phyloP scores from a whole-genome alignment of 768 basidiomycete genomes.

The Plicaturopsis crispa region DNA sequence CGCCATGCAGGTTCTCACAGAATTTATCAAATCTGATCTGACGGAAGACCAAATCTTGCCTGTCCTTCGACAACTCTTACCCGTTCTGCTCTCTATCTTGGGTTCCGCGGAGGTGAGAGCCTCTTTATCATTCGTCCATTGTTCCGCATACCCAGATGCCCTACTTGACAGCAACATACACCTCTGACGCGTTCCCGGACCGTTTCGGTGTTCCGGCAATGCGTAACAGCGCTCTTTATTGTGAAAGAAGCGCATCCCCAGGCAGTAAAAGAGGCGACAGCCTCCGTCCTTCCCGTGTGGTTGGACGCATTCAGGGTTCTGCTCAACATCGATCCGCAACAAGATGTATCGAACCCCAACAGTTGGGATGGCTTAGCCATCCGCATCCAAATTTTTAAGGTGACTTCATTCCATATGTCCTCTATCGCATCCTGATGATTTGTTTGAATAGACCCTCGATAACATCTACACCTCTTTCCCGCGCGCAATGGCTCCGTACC shows the following conservation, averaged over 20 bases:
- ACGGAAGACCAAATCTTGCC: conserved; percentile 94
- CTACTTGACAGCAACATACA: conserved; percentile 57
- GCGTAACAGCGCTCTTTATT: conserved; percentile 85
- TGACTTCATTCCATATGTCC: conserved; percentile 21
- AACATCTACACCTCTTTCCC: conserved; percentile 79
- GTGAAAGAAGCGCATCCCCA: conserved; percentile 90
- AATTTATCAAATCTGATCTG: conserved; percentile 89
- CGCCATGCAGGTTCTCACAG: conserved; percentile 91
- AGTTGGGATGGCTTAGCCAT: conserved; percentile 82
- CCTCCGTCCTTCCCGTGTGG: conserved; percentile 82
- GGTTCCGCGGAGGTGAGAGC: conserved; percentile 60
- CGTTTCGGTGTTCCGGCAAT: conserved; percentile 85
- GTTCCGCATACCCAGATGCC: conserved; percentile 5
- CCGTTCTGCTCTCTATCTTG: conserved; percentile 75
- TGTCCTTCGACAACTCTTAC: conserved; percentile 81
- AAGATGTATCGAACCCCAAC: conserved; percentile 48
- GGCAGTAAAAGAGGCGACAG: conserved; percentile 76
- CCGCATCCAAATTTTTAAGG: conserved; percentile 81
- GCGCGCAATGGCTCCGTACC: conserved; percentile 54
- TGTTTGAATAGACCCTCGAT: conserved; percentile 58
- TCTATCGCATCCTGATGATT: background rate
- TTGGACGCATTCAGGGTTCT: conserved; percentile 83
- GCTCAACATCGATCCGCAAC: conserved; percentile 52
- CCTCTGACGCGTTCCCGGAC: conserved; percentile 80
- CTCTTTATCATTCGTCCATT: background rate